Evolutionary conservation across 1,139 yeast species (phyloP).

Genomic region (Geotrichum reessii): DNA sequence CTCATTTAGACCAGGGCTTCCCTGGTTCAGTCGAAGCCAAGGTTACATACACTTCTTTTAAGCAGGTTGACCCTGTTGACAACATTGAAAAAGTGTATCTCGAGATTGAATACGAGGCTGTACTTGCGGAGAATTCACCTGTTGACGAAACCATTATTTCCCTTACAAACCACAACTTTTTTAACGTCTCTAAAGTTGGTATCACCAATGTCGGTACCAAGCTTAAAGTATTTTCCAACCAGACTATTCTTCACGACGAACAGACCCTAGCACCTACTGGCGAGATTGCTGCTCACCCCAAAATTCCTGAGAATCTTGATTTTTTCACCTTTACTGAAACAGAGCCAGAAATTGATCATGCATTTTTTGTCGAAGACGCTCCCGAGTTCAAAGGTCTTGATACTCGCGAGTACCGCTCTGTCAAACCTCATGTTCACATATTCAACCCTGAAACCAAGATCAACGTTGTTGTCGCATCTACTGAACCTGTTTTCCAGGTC

Average conservation of each 20-base stretch:
- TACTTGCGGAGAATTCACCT: conserved; percentile 39
- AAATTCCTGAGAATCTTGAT: conserved; percentile 26
- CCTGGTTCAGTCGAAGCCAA: conserved; percentile 48
- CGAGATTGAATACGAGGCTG: conserved; percentile 47
- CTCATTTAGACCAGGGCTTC: conserved; percentile 48
- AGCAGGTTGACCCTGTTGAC: conserved; percentile 23
- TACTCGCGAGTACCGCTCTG: conserved; percentile 39
- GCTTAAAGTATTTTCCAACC: conserved; percentile 33
- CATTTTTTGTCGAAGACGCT: conserved; percentile 45
- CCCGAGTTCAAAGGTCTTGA: conserved; percentile 34
- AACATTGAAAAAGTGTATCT: conserved; percentile 32
- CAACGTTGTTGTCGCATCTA: conserved; percentile 45
- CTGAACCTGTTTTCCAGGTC: conserved; percentile 66
- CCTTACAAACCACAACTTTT: conserved; percentile 61
- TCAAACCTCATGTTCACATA: conserved; percentile 44
- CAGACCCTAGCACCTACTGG: conserved; percentile 51
- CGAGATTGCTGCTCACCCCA: conserved; percentile 34
- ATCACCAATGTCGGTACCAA: conserved; percentile 32
- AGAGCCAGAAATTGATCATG: conserved; percentile 46
- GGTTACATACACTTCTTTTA: conserved; percentile 42
- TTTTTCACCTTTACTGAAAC: conserved; percentile 32
- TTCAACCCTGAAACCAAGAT: conserved; percentile 44
- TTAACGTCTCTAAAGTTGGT: conserved; percentile 41
- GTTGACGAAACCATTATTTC: conserved; percentile 48
- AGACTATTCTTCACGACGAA: conserved; percentile 37